phyloP scores from a whole-genome alignment of 768 basidiomycete genomes.

The Leccinum rimulosum region DNA sequence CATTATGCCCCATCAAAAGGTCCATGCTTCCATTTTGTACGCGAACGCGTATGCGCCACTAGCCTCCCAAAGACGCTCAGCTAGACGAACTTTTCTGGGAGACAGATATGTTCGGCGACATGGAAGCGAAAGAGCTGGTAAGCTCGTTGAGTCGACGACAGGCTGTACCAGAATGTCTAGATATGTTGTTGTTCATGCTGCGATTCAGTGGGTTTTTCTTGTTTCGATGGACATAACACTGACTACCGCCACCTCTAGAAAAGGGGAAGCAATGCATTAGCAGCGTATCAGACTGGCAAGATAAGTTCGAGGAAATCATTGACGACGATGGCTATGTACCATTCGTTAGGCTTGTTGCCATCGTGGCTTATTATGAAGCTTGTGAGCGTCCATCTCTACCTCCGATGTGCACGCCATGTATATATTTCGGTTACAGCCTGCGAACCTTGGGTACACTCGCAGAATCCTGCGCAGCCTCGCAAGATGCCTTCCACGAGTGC shows the following conservation, averaged over 20 bases:
- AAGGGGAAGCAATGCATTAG: conserved; percentile 21
- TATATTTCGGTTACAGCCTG: conserved; percentile 5
- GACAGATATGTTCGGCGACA: background rate
- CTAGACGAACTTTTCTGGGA: conserved; percentile 9
- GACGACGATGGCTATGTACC: conserved; percentile 1
- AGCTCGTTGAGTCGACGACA: background rate
- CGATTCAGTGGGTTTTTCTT: background rate
- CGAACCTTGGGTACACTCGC: background rate
- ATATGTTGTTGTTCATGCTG: background rate
- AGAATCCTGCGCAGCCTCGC: background rate
- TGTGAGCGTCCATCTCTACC: conserved; percentile 7
- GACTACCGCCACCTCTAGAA: conserved; percentile 2
- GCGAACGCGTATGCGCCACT: background rate
- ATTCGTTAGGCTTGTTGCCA: conserved; percentile 19
- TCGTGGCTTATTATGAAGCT: conserved; percentile 24
- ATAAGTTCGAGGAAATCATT: conserved; percentile 10
- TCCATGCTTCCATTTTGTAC: background rate
- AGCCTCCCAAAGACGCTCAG: background rate
- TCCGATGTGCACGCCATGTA: background rate
- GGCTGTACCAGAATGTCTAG: background rate
- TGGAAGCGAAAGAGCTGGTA: background rate
- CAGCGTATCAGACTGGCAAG: conserved; percentile 11
- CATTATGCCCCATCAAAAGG: background rate
- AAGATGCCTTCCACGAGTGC: background rate
- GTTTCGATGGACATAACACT: background rate